Evolutionary conservation across 768 basidiomycete species (phyloP).

Genomic region (Sistotremastrum niveocremeum): DNA sequence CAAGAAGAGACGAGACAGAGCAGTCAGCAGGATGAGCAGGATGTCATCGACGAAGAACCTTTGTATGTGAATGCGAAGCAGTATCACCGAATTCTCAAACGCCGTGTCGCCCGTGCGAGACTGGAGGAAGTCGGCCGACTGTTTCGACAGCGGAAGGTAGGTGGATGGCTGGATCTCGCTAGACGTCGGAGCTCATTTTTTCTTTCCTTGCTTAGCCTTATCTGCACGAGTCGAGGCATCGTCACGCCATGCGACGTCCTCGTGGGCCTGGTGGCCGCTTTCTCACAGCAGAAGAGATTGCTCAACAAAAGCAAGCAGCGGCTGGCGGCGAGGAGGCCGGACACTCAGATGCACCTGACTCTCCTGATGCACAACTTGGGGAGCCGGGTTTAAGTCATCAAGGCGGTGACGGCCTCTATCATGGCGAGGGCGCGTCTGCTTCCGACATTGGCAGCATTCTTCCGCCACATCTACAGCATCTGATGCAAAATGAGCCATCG

Average conservation of each 20-base stretch:
- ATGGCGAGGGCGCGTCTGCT: background rate
- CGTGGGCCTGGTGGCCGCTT: constrained; percentile 96
- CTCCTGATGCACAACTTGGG: constrained; percentile 3
- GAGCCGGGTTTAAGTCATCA: constrained; percentile 2
- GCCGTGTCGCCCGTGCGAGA: constrained; percentile 79
- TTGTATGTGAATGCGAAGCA: constrained; percentile 99
- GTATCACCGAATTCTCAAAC: constrained; percentile 95
- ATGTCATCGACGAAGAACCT: constrained; percentile 77
- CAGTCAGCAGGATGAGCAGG: constrained; percentile 3
- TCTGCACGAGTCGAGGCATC: constrained; percentile 94
- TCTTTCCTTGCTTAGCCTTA: constrained; percentile 52
- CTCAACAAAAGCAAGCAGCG: constrained; percentile 44
- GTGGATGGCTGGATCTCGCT: constrained; percentile 3
- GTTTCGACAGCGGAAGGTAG: constrained; percentile 84
- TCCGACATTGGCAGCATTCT: background rate
- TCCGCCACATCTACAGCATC: background rate
- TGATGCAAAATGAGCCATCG: too few species aligned
- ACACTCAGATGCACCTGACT: background rate
- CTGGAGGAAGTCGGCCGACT: constrained; percentile 90
- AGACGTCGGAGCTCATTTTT: background rate
- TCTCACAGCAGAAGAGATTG: constrained; percentile 91
- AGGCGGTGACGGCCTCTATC: constrained; percentile 2
- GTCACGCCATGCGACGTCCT: constrained; percentile 95
- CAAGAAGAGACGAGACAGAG: background rate
- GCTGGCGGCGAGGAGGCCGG: background rate